A percentile compares a stretch with the other conserved stretches of the same genome.
These are phyloP conservation scores for Kalmanozyma brasiliensis DNA, from an alignment of 1,284 basidiomycete genomes.

Conservation along the genomic window DNA sequence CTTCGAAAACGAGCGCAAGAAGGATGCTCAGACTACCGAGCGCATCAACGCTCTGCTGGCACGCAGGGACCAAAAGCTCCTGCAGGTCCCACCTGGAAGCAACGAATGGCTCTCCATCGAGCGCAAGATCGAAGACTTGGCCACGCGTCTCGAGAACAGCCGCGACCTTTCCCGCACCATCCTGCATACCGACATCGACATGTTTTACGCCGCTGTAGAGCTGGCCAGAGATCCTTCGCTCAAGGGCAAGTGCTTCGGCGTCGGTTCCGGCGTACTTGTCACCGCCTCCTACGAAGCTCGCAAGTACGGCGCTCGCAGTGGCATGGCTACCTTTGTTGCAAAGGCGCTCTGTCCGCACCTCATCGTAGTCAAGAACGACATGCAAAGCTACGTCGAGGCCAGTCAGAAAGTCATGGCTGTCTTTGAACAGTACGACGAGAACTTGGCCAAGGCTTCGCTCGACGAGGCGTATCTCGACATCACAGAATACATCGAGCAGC, in stretches of 20 bases:
- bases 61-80: constrained; percentile 51
- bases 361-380: constrained; percentile 74
- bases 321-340: constrained; percentile 81
- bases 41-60: constrained; percentile 72
- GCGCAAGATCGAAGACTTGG: constrained; percentile 50
- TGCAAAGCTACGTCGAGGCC: constrained; percentile 64
- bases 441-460: constrained; percentile 80
- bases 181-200: constrained; percentile 76
- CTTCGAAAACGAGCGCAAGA: constrained; percentile 80
- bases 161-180: constrained; percentile 85
- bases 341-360: constrained; percentile 92
- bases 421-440: constrained; percentile 81
- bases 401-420: constrained; percentile 69
- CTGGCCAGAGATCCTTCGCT: constrained; percentile 82
- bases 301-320: constrained; percentile 77
- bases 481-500: constrained; percentile 78
- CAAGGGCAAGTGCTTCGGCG: constrained; percentile 71
- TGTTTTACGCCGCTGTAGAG: constrained; percentile 69
- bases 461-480: constrained; percentile 83
- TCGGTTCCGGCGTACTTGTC: constrained; percentile 62
- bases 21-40: constrained; percentile 81
- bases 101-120: constrained; percentile 49
- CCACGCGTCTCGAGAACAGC: constrained; percentile 78
- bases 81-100: constrained; percentile 23
- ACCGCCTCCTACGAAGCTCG: constrained; percentile 64